phyloP scores from a whole-genome alignment of 305 asterid species.

The Solanum hybrid region DNA sequence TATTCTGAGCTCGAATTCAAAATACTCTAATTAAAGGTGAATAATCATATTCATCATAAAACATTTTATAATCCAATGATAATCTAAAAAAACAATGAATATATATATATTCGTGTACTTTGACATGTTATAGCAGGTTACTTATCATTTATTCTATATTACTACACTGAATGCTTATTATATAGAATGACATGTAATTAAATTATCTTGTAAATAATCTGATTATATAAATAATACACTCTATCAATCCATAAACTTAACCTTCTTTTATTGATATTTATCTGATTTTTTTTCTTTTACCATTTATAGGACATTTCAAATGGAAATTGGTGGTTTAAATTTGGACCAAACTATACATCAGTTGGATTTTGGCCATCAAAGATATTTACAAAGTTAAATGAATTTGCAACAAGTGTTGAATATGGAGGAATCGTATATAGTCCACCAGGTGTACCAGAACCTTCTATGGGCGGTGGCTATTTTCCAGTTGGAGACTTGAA shows the following conservation, averaged over 20 bases:
- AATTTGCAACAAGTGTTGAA: neutral
- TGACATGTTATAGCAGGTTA: neutral
- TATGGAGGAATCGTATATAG: neutral
- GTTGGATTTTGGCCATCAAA: constrained; percentile 1
- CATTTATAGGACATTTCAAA: neutral
- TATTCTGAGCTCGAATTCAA: neutral
- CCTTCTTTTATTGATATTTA: neutral
- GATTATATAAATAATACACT: neutral
- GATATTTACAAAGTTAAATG: neutral
- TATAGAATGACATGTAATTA: neutral
- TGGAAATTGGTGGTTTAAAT: neutral
- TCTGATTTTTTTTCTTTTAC: neutral
- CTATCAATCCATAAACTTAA: neutral
- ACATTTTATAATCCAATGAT: neutral
- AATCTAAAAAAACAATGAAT: neutral
- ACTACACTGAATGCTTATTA: neutral
- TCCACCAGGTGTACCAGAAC: neutral
- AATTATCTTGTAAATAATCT: neutral
- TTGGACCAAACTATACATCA: neutral
- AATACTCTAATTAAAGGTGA: neutral
- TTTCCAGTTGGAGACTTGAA: neutral
- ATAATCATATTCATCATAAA: fast-evolving
- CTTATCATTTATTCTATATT: neutral
- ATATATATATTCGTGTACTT: neutral
- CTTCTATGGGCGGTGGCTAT: neutral